Percentiles rank a stretch among this genome's conserved stretches.
These are phyloP conservation scores for Ceratocystis cubensis DNA, from an alignment of 2,329 filamentous ascomycete genomes.

Conservation along the genomic window DNA sequence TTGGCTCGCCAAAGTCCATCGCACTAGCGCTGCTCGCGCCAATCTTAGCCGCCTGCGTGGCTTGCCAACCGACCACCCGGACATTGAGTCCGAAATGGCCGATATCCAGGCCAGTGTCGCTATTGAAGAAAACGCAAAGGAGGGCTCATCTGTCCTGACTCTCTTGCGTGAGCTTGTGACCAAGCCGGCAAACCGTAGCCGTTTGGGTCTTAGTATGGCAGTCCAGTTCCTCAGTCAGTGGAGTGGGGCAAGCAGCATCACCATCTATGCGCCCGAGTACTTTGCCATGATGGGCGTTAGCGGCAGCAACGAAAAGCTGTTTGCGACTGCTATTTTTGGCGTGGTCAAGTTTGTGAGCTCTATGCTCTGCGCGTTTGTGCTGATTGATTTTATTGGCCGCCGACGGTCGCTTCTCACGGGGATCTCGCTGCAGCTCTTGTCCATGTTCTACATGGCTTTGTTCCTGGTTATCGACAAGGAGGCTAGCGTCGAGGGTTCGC, in stretches of 20 bases:
- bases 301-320: slow-evolving; percentile 54
- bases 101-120: slow-evolving; percentile 54
- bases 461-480: slow-evolving; percentile 42
- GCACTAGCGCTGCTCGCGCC: slow-evolving; percentile 44
- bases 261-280: slow-evolving; percentile 61
- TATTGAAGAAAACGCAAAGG: slow-evolving; percentile 58
- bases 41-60: slow-evolving; percentile 49
- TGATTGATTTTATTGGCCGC: slow-evolving; percentile 66
- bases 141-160: slow-evolving; percentile 51
- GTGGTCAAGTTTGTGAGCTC: slow-evolving; percentile 59
- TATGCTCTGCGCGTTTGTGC: slow-evolving; percentile 59
- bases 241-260: slow-evolving; percentile 62
- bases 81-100: slow-evolving; percentile 36
- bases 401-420: slow-evolving; percentile 52
- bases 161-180: slow-evolving; percentile 56
- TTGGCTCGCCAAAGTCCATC: slow-evolving; percentile 53
- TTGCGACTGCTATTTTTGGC: slow-evolving; percentile 64
- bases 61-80: slow-evolving; percentile 47
- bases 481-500: slow-evolving; percentile 32
- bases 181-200: slow-evolving; percentile 57
- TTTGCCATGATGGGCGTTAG: slow-evolving; percentile 60
- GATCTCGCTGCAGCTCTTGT: slow-evolving; percentile 46
- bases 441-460: slow-evolving; percentile 50
- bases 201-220: slow-evolving; percentile 54
- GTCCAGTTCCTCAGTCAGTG: slow-evolving; percentile 63